Evolutionary conservation across 2,329 filamentous ascomycete species (phyloP).

Genomic region (Exophiala calicioides): DNA sequence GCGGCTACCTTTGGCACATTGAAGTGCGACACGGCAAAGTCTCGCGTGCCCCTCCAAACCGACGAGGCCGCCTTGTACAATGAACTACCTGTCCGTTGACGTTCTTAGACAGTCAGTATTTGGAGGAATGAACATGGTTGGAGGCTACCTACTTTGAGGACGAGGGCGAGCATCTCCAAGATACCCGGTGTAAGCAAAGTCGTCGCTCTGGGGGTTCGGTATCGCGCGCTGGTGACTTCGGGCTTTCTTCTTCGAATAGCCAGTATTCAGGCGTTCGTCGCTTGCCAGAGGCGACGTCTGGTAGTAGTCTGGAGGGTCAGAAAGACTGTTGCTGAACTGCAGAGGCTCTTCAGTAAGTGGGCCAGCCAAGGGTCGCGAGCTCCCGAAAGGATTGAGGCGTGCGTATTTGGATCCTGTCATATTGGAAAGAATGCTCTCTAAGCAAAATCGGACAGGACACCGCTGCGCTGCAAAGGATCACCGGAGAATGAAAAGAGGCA

Average conservation of each 20-base stretch:
- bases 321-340: conserved; percentile 15
- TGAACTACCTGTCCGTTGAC: conserved; percentile 15
- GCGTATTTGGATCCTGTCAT: conserved; percentile 14
- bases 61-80: conserved; percentile 17
- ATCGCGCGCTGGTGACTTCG: background rate
- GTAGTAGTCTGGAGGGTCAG: conserved; percentile 1
- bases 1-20: conserved; percentile 16
- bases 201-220: background rate
- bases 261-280: conserved; percentile 1
- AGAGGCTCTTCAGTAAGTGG: conserved; percentile 9
- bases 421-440: too few species aligned
- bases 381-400: conserved; percentile 13
- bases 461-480: too few species aligned
- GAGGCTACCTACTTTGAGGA: conserved; percentile 10
- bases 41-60: conserved; percentile 3
- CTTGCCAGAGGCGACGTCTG: background rate
- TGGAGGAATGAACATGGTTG: too few species aligned
- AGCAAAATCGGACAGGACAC: too few species aligned
- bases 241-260: background rate
- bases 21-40: conserved; percentile 21
- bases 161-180: conserved; percentile 2
- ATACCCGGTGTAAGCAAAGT: conserved; percentile 5
- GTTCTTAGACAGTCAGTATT: conserved; percentile 7
- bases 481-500: too few species aligned
- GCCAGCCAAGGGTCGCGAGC: background rate